Evolutionary conservation across 768 basidiomycete species (phyloP).

Genomic region (Lactifluus volemus): DNA sequence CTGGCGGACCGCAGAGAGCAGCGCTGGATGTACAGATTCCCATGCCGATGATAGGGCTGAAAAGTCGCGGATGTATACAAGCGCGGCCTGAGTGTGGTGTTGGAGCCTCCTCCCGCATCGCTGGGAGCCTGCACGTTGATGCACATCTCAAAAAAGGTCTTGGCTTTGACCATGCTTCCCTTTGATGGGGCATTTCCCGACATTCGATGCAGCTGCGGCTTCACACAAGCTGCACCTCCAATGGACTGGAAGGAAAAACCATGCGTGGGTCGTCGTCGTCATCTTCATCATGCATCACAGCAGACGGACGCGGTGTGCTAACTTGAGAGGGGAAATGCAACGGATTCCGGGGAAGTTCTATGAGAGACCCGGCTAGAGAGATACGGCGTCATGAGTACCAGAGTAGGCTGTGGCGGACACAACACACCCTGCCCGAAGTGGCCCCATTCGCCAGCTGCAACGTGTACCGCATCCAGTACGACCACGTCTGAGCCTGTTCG

Average conservation of each 20-base stretch:
- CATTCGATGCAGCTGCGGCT: slow-evolving; percentile 24
- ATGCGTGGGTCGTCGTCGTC: slow-evolving; percentile 27
- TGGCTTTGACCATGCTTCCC: slow-evolving; percentile 35
- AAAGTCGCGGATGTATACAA: slow-evolving; percentile 81
- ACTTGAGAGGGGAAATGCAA: slow-evolving; percentile 48
- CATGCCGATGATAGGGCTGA: slow-evolving; percentile 65
- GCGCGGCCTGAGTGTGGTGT: slow-evolving; percentile 41
- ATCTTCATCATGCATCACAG: slow-evolving; percentile 31
- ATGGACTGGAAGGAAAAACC: slow-evolving; percentile 31
- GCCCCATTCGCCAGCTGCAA: slow-evolving; percentile 86
- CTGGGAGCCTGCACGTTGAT: slow-evolving; percentile 46
- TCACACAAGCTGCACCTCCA: slow-evolving; percentile 41
- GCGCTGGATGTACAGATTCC: slow-evolving; percentile 69
- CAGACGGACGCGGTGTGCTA: slow-evolving; percentile 19
- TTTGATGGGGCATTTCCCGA: slow-evolving; percentile 1
- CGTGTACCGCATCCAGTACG: slow-evolving; percentile 72
- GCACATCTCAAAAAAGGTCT: slow-evolving; percentile 68
- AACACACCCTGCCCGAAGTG: slow-evolving; percentile 66
- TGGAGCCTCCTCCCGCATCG: slow-evolving; percentile 12
- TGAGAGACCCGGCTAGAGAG: slow-evolving; percentile 51
- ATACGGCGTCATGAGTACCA: background rate
- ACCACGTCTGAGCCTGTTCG: slow-evolving; percentile 73
- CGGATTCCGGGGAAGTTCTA: slow-evolving; percentile 67
- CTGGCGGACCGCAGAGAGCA: slow-evolving; percentile 70
- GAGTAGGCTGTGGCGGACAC: background rate